A percentile compares a stretch with the other conserved stretches of the same genome.
These are phyloP conservation scores for Phytophthora boehmeriae DNA, from an alignment of 352 stramenopile species.

Conservation along the genomic window DNA sequence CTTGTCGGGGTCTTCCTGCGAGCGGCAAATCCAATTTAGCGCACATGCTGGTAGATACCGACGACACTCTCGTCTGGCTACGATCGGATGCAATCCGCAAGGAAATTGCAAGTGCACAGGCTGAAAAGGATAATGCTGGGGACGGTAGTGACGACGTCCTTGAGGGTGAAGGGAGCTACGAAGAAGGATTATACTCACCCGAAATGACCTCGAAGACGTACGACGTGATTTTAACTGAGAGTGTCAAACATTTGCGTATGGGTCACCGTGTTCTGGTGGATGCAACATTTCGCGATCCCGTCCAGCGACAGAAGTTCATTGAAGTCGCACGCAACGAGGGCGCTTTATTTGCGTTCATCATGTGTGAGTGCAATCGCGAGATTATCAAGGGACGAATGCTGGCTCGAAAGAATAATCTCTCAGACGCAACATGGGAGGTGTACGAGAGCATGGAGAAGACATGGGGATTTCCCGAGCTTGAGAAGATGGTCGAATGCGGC, in stretches of 20 bases:
- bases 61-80: constrained; percentile 55
- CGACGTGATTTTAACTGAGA: constrained; percentile 56
- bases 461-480: constrained; percentile 45
- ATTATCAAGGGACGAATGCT: constrained; percentile 69
- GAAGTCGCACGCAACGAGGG: constrained; percentile 48
- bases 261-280: constrained; percentile 67
- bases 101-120: constrained; percentile 35
- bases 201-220: constrained; percentile 70
- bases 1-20: constrained; percentile 64
- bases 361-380: constrained; percentile 74
- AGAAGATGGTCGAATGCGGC: constrained; percentile 46
- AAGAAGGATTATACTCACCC: constrained; percentile 66
- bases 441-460: constrained; percentile 67
- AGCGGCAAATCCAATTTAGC: constrained; percentile 72
- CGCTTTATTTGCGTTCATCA: constrained; percentile 52
- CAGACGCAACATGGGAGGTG: constrained; percentile 71
- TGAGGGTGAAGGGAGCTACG: constrained; percentile 36
- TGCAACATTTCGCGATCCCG: constrained; percentile 60
- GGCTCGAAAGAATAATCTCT: constrained; percentile 62
- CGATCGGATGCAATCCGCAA: constrained; percentile 72
- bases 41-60: constrained; percentile 53
- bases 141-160: constrained; percentile 9
- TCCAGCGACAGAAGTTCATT: constrained; percentile 52
- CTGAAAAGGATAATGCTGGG: constrained; percentile 4
- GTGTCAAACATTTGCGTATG: constrained; percentile 40